phyloP scores from a whole-genome alignment of 768 basidiomycete genomes.

The Russula abietina region DNA sequence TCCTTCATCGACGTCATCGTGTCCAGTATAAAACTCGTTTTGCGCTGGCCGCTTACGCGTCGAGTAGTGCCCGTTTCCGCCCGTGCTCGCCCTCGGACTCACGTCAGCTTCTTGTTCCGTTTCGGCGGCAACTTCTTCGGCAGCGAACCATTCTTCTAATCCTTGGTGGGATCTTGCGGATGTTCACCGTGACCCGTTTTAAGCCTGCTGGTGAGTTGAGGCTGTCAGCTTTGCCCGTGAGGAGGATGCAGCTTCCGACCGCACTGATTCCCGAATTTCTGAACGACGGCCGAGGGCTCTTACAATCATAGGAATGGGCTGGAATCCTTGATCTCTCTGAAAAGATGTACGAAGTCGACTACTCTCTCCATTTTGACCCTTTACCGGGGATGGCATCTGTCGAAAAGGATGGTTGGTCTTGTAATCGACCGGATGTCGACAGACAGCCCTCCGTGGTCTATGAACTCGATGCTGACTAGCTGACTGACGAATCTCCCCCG shows the following conservation, averaged over 20 bases:
- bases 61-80: slow-evolving; percentile 51
- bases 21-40: slow-evolving; percentile 71
- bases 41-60: slow-evolving; percentile 39
- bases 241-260: slow-evolving; percentile 87
- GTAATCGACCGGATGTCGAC: no score
- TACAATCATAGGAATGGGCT: slow-evolving; percentile 59
- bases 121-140: slow-evolving; percentile 68
- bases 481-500: no score
- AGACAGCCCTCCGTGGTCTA: no score
- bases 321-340: slow-evolving; percentile 70
- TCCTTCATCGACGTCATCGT: slow-evolving; percentile 43
- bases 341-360: slow-evolving; percentile 50
- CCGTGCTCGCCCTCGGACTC: slow-evolving; percentile 43
- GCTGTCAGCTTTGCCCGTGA: slow-evolving; percentile 89
- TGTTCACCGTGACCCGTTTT: slow-evolving; percentile 85
- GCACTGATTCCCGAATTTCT: slow-evolving; percentile 54
- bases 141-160: slow-evolving; percentile 61
- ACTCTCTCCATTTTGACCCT: neutral
- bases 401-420: neutral
- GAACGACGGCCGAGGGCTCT: slow-evolving; percentile 53
- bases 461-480: no score
- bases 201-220: slow-evolving; percentile 78
- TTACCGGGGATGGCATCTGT: slow-evolving; percentile 12
- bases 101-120: slow-evolving; percentile 62
- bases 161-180: slow-evolving; percentile 97